phyloP scores from a whole-genome alignment of 179 eudicot genomes.

The Spergularia azorica region DNA sequence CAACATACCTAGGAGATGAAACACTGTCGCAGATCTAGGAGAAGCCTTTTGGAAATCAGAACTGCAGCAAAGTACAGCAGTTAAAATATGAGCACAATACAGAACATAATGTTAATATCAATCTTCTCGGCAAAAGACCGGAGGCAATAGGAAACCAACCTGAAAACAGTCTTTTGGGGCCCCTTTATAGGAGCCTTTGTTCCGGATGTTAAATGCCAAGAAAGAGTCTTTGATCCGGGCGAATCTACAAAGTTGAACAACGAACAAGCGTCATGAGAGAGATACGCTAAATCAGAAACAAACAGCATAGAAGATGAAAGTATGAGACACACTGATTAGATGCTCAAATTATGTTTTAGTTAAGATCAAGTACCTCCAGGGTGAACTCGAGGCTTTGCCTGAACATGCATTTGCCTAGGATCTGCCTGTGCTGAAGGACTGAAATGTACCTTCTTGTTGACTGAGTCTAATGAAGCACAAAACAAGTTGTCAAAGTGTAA shows the following conservation, averaged over 20 bases:
- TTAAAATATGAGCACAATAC: conserved; percentile 25
- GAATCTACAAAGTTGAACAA: conserved; percentile 42
- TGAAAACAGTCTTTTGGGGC: conserved; percentile 44
- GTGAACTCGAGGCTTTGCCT: conserved; percentile 59
- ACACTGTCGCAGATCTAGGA: conserved; percentile 44
- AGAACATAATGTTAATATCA: background rate
- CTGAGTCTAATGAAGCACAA: conserved; percentile 48
- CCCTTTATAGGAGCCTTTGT: conserved; percentile 59
- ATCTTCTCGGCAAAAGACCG: background rate
- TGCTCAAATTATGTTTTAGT: background rate
- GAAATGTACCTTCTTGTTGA: conserved; percentile 87
- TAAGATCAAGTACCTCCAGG: conserved; percentile 63
- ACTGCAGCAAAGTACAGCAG: conserved; percentile 44
- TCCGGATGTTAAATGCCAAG: conserved; percentile 92
- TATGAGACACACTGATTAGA: background rate
- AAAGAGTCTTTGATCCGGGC: conserved; percentile 78
- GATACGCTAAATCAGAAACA: too few relatives aligned
- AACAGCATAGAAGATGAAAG: conserved; percentile 1
- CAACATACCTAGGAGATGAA: conserved; percentile 53
- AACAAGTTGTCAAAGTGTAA: conserved; percentile 10
- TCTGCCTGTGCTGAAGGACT: conserved; percentile 64
- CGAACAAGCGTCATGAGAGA: background rate
- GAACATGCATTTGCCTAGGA: conserved; percentile 59
- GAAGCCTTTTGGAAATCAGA: conserved; percentile 52
- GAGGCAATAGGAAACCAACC: conserved; percentile 40